A percentile compares a stretch with the other conserved stretches of the same genome.
Evolutionary conservation across 139 green algal genomes (phyloP).

Genomic region (Chlamydomonas sp.): DNA sequence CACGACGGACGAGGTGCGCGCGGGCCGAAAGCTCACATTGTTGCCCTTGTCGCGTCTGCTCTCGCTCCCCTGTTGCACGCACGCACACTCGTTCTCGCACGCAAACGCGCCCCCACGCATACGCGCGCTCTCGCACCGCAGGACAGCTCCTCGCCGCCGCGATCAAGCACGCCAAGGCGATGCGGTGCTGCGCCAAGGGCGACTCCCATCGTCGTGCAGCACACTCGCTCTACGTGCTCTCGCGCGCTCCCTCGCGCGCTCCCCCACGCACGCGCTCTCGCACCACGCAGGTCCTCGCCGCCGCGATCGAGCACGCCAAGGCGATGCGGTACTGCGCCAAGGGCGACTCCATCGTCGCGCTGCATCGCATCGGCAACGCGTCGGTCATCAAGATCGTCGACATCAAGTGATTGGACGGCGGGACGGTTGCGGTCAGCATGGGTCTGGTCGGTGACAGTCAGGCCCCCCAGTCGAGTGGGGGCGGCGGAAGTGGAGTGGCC

Average conservation of each 20-base stretch:
- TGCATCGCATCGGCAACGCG: slow-evolving; percentile 91
- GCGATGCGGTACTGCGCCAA: slow-evolving; percentile 57
- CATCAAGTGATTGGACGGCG: slow-evolving; percentile 20
- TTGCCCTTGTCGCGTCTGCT: too few species aligned
- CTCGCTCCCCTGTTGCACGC: too few species aligned
- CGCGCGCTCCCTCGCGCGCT: too few species aligned
- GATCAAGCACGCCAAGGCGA: slow-evolving; percentile 73
- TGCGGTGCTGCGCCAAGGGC: slow-evolving; percentile 62
- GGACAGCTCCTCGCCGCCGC: slow-evolving; percentile 70
- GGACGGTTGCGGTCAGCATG: not conserved
- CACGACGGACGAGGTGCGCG: slow-evolving; percentile 63
- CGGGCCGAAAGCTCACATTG: too few species aligned
- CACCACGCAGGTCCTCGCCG: slow-evolving; percentile 52
- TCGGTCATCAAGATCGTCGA: slow-evolving; percentile 94
- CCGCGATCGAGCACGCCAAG: slow-evolving; percentile 80
- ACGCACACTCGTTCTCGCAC: too few species aligned
- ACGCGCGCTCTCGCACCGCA: too few species aligned
- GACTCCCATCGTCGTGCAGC: slow-evolving; percentile 87
- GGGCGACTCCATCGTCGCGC: slow-evolving; percentile 82
- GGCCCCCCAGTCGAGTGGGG: too few species aligned
- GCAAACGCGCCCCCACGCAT: too few species aligned
- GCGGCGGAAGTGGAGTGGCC: too few species aligned
- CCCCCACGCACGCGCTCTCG: too few species aligned
- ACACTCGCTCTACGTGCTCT: too few species aligned
- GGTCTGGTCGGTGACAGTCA: too few species aligned